Conservation (phyloP, 2,329 filamentous ascomycete genomes). For the Aspergillus piperis region DNA sequence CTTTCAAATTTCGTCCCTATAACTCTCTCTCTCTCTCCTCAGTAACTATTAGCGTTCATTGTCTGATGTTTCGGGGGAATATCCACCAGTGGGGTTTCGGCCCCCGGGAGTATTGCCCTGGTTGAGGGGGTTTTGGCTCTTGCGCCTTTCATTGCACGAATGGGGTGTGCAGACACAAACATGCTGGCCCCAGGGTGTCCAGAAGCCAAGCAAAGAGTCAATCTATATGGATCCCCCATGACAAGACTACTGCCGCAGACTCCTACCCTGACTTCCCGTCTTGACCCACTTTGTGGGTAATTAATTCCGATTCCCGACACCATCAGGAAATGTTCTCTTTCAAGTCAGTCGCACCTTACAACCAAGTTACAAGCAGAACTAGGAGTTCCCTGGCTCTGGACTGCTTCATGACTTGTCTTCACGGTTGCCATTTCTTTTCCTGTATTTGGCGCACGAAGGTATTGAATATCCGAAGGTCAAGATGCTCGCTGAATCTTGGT, state of each 20-base stretch:
- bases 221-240: not conserved
- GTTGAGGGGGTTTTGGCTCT: not conserved
- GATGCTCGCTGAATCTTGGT: too few species aligned
- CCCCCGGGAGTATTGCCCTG: not conserved
- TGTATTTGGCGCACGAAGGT: too few species aligned
- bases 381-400: too few species aligned
- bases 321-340: too few species aligned
- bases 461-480: too few species aligned
- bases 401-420: too few species aligned
- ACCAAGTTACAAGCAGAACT: too few species aligned
- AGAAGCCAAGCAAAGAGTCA: not conserved
- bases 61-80: not conserved
- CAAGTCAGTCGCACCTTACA: too few species aligned
- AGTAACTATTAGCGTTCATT: not conserved
- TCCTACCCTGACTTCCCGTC: not conserved
- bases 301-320: too few species aligned
- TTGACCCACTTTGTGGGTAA: not conserved
- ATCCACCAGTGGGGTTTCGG: not conserved
- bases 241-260: slow-evolving; percentile 6
- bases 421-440: too few species aligned
- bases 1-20: not conserved
- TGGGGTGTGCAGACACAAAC: not conserved
- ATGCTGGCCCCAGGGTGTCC: not conserved
- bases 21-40: not conserved
- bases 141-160: not conserved